phyloP scores from a whole-genome alignment of 108 stramenopile species.

The Phaeodactylum tricornutum region DNA sequence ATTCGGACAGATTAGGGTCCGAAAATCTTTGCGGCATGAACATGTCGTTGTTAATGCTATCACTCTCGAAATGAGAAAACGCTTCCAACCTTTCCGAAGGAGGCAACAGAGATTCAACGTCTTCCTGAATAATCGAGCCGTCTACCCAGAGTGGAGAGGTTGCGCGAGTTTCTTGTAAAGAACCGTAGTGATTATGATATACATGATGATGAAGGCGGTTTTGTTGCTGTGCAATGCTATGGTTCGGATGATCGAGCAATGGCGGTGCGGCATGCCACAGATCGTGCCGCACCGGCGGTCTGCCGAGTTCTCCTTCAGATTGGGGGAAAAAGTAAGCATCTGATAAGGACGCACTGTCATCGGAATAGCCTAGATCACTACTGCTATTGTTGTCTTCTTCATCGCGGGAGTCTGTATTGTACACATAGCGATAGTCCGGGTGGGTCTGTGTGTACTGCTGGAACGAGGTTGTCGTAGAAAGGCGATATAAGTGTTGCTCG shows the following conservation, averaged over 20 bases:
- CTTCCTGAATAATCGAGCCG: slow-evolving; percentile 9
- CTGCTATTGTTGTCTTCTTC: slow-evolving; percentile 2
- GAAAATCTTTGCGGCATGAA: too few species aligned
- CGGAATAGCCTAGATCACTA: slow-evolving; percentile 6
- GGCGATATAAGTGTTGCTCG: too few species aligned
- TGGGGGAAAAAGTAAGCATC: slow-evolving; percentile 26
- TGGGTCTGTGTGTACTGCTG: too few species aligned
- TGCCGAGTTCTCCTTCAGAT: slow-evolving; percentile 7
- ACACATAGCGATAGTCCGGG: too few species aligned
- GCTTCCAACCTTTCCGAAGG: too few species aligned
- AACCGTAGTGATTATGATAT: too few species aligned
- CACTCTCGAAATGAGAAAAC: too few species aligned
- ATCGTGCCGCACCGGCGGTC: not conserved
- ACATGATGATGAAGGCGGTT: not conserved
- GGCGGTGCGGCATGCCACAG: not conserved
- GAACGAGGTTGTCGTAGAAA: too few species aligned
- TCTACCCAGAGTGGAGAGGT: slow-evolving; percentile 6
- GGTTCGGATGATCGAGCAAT: not conserved
- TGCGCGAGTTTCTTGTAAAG: too few species aligned
- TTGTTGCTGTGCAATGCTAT: not conserved
- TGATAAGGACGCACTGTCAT: slow-evolving; percentile 25
- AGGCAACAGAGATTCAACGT: slow-evolving; percentile 2
- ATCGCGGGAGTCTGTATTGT: slow-evolving; percentile 3
- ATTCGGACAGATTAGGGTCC: too few species aligned
- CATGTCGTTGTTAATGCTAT: too few species aligned